Evolutionary conservation across 305 asterid species (phyloP).

Genomic region (Solanum chacoense): DNA sequence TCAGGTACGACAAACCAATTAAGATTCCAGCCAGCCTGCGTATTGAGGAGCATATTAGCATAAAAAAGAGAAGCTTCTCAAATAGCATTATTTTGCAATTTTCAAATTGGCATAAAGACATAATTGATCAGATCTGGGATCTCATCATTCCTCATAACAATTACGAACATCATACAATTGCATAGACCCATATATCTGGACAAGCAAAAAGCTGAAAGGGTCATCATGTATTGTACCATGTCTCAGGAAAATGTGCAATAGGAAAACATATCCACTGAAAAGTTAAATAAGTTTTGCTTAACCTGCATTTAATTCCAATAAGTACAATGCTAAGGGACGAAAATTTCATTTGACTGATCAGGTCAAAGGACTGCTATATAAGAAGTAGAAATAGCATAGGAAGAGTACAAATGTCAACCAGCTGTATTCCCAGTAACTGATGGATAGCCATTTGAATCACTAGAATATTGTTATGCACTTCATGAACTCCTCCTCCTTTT

Average conservation of each 20-base stretch:
- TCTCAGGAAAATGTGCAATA: not conserved
- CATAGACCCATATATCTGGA: not conserved
- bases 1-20: slow-evolving; percentile 45
- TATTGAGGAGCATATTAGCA: slow-evolving; percentile 8
- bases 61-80: not conserved
- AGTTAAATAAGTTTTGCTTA: not conserved
- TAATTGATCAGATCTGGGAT: not conserved
- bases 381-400: not conserved
- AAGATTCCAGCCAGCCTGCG: slow-evolving; percentile 46
- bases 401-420: not conserved
- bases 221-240: not conserved
- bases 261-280: not conserved
- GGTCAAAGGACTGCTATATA: not conserved
- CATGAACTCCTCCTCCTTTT: not conserved
- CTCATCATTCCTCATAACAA: not conserved
- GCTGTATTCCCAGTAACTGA: not conserved
- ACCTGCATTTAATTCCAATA: not conserved
- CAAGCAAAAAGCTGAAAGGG: not conserved
- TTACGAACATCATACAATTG: not conserved
- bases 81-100: not conserved
- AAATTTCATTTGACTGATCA: not conserved
- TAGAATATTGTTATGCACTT: not conserved
- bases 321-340: not conserved
- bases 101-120: not conserved
- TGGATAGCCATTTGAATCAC: slow-evolving; percentile 1